These are phyloP conservation scores for Glycine soja DNA, from an alignment of 306 rosid species.

Conservation along the genomic window DNA sequence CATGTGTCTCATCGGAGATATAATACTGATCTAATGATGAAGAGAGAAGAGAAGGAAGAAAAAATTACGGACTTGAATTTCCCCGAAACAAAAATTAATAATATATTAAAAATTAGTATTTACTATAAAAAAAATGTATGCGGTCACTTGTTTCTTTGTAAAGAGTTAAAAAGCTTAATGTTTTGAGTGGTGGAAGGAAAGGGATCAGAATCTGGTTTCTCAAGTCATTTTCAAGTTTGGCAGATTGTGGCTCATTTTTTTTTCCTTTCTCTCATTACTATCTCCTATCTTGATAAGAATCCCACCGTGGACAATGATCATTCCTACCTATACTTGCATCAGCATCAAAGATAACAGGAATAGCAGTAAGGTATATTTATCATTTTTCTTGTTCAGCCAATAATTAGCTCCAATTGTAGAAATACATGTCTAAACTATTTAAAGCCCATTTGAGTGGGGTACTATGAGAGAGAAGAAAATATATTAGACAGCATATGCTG, in stretches of 20 bases:
- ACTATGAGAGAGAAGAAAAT: not conserved
- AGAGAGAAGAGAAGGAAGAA: too few species aligned
- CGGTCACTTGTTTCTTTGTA: conserved; percentile 61
- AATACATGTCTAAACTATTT: not conserved
- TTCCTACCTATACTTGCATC: conserved; percentile 29
- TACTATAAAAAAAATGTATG: not conserved
- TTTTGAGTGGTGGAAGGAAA: conserved; percentile 58
- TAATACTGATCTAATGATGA: too few species aligned
- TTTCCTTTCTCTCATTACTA: conserved; percentile 49
- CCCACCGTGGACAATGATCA: conserved; percentile 49
- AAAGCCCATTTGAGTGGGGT: not conserved
- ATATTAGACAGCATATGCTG: not conserved
- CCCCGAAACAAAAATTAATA: too few species aligned
- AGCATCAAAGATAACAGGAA: not conserved
- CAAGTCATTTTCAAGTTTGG: conserved; percentile 51
- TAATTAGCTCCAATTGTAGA: conserved; percentile 2
- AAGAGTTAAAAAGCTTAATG: conserved; percentile 49
- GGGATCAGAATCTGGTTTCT: conserved; percentile 68
- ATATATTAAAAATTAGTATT: too few species aligned
- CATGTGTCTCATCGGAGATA: too few species aligned
- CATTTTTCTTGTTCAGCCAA: not conserved
- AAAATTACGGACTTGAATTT: too few species aligned
- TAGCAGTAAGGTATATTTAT: not conserved
- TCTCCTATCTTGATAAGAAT: conserved; percentile 61
- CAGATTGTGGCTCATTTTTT: conserved; percentile 44